phyloP scores from a whole-genome alignment of 208 protist genomes.

The Crithidia brevicula region DNA sequence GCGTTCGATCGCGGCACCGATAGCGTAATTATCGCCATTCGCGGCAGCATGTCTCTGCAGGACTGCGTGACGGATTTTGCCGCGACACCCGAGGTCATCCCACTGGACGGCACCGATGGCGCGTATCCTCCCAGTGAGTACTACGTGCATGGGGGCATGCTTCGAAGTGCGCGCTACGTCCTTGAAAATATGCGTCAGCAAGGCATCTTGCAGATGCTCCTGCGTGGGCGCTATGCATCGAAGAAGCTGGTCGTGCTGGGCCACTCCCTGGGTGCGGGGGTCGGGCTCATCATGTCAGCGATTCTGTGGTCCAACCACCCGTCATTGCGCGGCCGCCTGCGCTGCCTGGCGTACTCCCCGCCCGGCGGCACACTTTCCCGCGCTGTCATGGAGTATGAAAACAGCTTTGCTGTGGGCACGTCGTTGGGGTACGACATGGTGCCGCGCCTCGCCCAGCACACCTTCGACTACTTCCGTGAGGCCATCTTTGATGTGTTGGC shows the following conservation, averaged over 20 bases:
- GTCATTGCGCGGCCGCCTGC: conserved; percentile 59
- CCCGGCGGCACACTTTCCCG: conserved; percentile 76
- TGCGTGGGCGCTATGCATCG: conserved; percentile 38
- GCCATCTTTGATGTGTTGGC: conserved; percentile 75
- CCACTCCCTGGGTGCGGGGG: conserved; percentile 88
- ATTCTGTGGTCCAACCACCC: conserved; percentile 56
- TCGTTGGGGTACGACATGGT: conserved; percentile 87
- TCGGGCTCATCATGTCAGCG: conserved; percentile 71
- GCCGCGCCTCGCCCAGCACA: conserved; percentile 77
- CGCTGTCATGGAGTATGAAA: conserved; percentile 71
- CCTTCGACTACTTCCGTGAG: conserved; percentile 77
- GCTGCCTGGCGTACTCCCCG: conserved; percentile 80
- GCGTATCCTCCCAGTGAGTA: conserved; percentile 46
- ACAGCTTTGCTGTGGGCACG: conserved; percentile 60
- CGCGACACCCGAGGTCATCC: conserved; percentile 48
- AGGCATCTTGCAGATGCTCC: conserved; percentile 62
- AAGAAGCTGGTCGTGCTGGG: conserved; percentile 74
- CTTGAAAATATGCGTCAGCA: conserved; percentile 48
- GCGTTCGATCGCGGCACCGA: conserved; percentile 61
- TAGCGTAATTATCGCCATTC: conserved; percentile 76
- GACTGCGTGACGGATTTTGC: conserved; percentile 87
- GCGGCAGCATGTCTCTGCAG: conserved; percentile 86
- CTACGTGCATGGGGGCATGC: conserved; percentile 87
- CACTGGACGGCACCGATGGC: conserved; percentile 31
- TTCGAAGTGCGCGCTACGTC: conserved; percentile 65